These are phyloP conservation scores for Xylaria acuta DNA, from an alignment of 495 filamentous ascomycete genomes.

Conservation along the genomic window DNA sequence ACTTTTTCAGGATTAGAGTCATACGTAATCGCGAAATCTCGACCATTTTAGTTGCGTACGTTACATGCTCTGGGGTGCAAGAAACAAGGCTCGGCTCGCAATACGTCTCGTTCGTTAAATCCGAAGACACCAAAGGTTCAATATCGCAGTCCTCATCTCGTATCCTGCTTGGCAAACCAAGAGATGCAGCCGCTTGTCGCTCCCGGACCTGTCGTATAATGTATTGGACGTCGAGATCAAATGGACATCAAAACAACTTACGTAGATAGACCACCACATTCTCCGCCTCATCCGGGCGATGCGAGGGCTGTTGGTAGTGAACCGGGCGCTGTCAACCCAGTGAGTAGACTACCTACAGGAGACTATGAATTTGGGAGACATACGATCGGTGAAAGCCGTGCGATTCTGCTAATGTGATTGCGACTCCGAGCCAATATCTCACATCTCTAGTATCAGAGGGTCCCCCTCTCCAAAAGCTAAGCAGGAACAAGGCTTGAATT, in stretches of 20 bases:
- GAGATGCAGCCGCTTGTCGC: neutral
- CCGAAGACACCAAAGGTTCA: neutral
- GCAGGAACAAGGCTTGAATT: slow-evolving; percentile 2
- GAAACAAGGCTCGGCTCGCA: neutral
- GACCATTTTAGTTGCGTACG: slow-evolving; percentile 2
- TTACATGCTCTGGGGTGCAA: neutral
- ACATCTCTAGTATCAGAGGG: slow-evolving; percentile 1
- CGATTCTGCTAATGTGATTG: neutral
- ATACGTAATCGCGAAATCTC: slow-evolving; percentile 3
- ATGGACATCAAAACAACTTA: neutral
- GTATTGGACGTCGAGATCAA: neutral
- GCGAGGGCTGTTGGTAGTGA: neutral
- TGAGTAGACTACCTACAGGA: neutral
- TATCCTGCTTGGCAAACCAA: slow-evolving; percentile 1
- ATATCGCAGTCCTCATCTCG: neutral
- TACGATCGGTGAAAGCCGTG: slow-evolving; percentile 1
- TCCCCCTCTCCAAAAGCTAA: slow-evolving; percentile 6
- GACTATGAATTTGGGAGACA: neutral
- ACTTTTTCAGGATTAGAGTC: neutral
- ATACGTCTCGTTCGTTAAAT: neutral
- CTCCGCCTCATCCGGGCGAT: neutral
- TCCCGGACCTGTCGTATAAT: neutral
- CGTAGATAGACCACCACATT: slow-evolving; percentile 9
- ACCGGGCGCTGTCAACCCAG: neutral
- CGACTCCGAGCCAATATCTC: slow-evolving; percentile 1